Conservation (phyloP, 2,329 filamentous ascomycete genomes). For the Didymellaceae sp. region DNA sequence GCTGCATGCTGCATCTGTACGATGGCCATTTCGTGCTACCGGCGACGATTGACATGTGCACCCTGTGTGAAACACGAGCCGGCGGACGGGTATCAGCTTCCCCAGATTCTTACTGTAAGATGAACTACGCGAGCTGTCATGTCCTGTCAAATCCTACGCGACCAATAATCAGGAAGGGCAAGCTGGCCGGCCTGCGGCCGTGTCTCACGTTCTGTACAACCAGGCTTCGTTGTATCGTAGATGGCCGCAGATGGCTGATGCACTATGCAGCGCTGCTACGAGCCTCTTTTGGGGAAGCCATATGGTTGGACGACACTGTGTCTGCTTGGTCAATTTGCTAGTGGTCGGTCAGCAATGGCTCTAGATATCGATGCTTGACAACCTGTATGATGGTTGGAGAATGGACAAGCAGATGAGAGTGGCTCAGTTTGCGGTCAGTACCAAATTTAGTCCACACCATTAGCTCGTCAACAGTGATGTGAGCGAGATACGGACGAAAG, state of each 20-base stretch:
- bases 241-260: constrained; percentile 8
- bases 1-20: constrained; percentile 7
- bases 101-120: constrained; percentile 18
- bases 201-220: constrained; percentile 21
- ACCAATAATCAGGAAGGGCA: constrained; percentile 5
- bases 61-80: constrained; percentile 15
- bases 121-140: constrained; percentile 25
- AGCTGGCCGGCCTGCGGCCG: constrained; percentile 2
- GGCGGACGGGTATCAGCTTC: constrained; percentile 30
- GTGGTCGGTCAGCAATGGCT: background rate
- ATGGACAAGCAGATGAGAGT: too few species aligned
- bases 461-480: too few species aligned
- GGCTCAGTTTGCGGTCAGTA: too few species aligned
- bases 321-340: background rate
- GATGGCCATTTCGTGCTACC: constrained; percentile 27
- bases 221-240: constrained; percentile 6
- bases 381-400: too few species aligned
- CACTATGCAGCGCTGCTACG: constrained; percentile 1
- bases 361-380: too few species aligned
- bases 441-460: too few species aligned
- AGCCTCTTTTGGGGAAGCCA: background rate
- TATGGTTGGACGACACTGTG: background rate
- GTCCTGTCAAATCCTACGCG: constrained; percentile 3
- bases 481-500: background rate
- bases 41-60: constrained; percentile 2